A percentile compares a stretch with the other conserved stretches of the same genome.
Conservation (phyloP, 2,329 filamentous ascomycete genomes). For the Harringtonia aguacate region DNA sequence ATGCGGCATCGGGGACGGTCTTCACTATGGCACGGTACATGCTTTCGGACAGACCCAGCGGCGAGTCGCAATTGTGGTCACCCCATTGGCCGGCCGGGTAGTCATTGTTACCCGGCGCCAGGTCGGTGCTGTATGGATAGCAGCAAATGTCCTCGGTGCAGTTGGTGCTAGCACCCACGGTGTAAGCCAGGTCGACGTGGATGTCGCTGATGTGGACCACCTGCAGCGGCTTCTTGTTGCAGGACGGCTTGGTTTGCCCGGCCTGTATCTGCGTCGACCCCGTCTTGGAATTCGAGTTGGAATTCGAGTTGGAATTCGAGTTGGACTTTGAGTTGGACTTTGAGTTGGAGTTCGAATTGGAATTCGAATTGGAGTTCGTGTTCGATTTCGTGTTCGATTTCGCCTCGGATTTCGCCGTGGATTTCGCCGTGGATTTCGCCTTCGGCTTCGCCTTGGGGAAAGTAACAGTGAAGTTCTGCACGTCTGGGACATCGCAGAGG, state of each 20-base stretch:
- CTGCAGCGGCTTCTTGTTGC: conserved; percentile 31
- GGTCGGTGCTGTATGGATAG: conserved; percentile 27
- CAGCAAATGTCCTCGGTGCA: conserved; percentile 51
- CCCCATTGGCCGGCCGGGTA: conserved; percentile 41
- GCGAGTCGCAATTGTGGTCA: conserved; percentile 42
- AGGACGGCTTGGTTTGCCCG: no score
- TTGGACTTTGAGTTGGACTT: no score
- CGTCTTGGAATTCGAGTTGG: no score
- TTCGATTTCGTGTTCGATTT: no score
- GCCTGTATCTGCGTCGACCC: no score
- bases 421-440: no score
- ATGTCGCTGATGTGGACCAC: conserved; percentile 50
- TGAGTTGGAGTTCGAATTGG: no score
- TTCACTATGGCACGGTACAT: conserved; percentile 40
- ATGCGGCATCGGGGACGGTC: conserved; percentile 34
- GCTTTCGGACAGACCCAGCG: conserved; percentile 39
- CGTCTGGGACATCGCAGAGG: conserved; percentile 36
- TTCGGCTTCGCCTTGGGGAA: conserved; percentile 33
- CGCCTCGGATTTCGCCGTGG: no score
- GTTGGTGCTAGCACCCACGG: conserved; percentile 38
- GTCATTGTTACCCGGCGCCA: conserved; percentile 35
- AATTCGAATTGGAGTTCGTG: no score
- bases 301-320: no score
- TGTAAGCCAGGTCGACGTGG: conserved; percentile 44
- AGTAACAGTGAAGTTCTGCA: conserved; percentile 29